A percentile compares a stretch with the other conserved stretches of the same genome.
phyloP scores from a whole-genome alignment of 345 rosid species.

The Salix exigua region DNA sequence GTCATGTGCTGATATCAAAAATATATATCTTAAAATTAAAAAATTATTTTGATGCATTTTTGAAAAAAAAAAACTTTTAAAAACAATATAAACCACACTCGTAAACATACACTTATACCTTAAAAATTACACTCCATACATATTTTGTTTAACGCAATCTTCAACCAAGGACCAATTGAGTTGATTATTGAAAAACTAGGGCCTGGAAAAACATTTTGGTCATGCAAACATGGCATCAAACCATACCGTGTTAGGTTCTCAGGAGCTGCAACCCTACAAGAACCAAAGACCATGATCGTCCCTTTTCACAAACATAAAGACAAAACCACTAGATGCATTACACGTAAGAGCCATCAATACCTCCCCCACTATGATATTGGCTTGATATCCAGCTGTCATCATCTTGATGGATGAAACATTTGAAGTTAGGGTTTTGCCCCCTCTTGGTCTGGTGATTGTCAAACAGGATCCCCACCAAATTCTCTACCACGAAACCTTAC shows the following conservation, averaged over 20 bases:
- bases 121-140: no score
- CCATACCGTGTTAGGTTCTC: neutral
- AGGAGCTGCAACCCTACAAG: neutral
- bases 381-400: neutral
- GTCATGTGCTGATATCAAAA: no score
- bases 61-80: no score
- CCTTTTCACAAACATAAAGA: neutral
- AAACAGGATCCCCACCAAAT: conserved; percentile 12
- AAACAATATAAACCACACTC: no score
- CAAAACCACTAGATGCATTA: neutral
- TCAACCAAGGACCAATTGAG: no score
- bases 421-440: conserved; percentile 3
- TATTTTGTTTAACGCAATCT: no score
- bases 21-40: no score
- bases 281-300: neutral
- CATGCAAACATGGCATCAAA: neutral
- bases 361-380: neutral
- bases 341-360: conserved; percentile 4
- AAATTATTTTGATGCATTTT: no score
- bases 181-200: neutral
- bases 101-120: no score
- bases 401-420: neutral
- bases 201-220: neutral
- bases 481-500: neutral
- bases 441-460: conserved; percentile 7